These are phyloP conservation scores for Phytophthora tubulina DNA, from an alignment of 352 stramenopile species.

Conservation along the genomic window DNA sequence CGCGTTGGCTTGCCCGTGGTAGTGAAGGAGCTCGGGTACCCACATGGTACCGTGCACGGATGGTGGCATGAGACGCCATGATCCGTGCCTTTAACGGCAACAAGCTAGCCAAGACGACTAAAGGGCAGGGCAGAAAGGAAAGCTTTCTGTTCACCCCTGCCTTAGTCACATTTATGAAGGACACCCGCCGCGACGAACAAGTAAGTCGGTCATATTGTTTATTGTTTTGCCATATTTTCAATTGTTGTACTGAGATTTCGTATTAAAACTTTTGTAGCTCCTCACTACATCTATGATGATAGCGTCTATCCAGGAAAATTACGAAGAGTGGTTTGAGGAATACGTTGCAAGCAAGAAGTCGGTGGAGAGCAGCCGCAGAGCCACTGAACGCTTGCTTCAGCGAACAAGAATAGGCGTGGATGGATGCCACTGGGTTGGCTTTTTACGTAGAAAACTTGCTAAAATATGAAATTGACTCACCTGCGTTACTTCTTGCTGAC, in stretches of 20 bases:
- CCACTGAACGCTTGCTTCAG: not conserved
- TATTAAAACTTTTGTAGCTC: not conserved
- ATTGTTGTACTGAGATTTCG: too few relatives aligned
- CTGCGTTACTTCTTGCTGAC: conserved; percentile 31
- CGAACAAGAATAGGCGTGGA: not conserved
- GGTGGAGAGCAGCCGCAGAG: not conserved
- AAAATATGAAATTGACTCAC: conserved; percentile 20
- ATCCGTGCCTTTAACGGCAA: not conserved
- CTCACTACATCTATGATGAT: not conserved
- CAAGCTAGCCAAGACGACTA: too few relatives aligned
- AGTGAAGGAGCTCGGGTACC: not conserved
- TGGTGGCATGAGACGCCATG: not conserved
- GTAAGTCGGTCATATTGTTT: not conserved
- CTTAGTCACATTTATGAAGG: too few relatives aligned
- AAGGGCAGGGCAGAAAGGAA: too few relatives aligned
- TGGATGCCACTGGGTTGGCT: not conserved
- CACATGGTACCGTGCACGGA: not conserved
- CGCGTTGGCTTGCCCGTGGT: not conserved
- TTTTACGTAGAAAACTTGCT: conserved; percentile 21
- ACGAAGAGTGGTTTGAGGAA: too few relatives aligned
- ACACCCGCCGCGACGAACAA: not conserved
- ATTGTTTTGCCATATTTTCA: too few relatives aligned
- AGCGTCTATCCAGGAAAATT: not conserved
- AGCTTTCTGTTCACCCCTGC: too few relatives aligned
- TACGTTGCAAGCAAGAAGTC: not conserved